Percentiles rank a stretch among this genome's conserved stretches.
Conservation (phyloP, 2,329 filamentous ascomycete species). For the Botrytis fragariae region DNA sequence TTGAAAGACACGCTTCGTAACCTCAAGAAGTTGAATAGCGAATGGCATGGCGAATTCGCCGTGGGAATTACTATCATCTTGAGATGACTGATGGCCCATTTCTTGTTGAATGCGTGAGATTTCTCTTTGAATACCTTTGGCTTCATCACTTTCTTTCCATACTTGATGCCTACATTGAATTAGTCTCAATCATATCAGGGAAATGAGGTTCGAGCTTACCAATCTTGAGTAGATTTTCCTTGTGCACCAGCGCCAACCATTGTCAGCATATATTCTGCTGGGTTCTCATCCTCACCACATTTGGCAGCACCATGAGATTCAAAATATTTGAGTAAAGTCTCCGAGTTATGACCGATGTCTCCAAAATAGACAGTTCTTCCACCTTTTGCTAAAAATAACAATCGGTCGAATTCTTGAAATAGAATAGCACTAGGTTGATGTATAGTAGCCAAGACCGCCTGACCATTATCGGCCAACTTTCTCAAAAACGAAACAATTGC, state of each 20-base stretch:
- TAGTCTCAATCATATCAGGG: not conserved
- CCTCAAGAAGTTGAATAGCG: slow-evolving; percentile 59
- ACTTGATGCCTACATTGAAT: slow-evolving; percentile 37
- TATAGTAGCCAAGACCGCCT: slow-evolving; percentile 91
- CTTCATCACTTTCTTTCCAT: slow-evolving; percentile 41
- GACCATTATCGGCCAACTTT: slow-evolving; percentile 84
- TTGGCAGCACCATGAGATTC: slow-evolving; percentile 65
- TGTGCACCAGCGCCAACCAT: slow-evolving; percentile 59
- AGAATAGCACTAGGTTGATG: slow-evolving; percentile 93
- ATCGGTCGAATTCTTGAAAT: slow-evolving; percentile 84
- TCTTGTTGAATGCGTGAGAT: slow-evolving; percentile 34
- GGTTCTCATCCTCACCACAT: slow-evolving; percentile 70
- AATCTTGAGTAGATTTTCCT: slow-evolving; percentile 57
- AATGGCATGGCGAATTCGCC: slow-evolving; percentile 79
- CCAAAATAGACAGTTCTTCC: slow-evolving; percentile 82
- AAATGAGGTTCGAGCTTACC: slow-evolving; percentile 38
- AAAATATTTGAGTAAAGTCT: slow-evolving; percentile 59
- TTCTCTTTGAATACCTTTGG: slow-evolving; percentile 37
- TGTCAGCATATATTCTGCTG: slow-evolving; percentile 62
- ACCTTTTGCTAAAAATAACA: slow-evolving; percentile 74
- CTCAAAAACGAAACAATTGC: slow-evolving; percentile 84
- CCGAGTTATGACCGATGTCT: slow-evolving; percentile 58
- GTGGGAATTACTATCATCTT: slow-evolving; percentile 47
- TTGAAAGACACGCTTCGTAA: slow-evolving; percentile 66
- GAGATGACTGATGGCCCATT: slow-evolving; percentile 51